These are phyloP conservation scores for Daldinia vernicosa DNA, from an alignment of 495 filamentous ascomycete species.

Conservation along the genomic window DNA sequence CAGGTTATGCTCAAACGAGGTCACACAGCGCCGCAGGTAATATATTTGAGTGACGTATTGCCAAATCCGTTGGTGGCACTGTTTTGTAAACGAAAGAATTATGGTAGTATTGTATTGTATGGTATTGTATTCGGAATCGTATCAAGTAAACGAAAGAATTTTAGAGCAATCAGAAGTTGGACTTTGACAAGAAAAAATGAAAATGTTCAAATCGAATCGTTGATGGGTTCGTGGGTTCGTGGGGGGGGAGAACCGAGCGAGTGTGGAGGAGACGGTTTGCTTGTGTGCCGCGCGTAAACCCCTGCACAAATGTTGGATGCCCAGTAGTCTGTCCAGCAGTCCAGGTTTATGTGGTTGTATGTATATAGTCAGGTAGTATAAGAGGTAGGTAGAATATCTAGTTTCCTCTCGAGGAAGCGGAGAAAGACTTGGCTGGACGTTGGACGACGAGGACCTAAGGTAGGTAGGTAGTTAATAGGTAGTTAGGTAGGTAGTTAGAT, in stretches of 20 bases:
- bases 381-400: constrained; percentile 1
- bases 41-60: constrained; percentile 42
- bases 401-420: constrained; percentile 32
- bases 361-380: background rate
- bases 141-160: constrained; percentile 26
- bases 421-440: constrained; percentile 32
- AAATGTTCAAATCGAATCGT: constrained; percentile 10
- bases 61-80: constrained; percentile 19
- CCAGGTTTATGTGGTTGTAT: background rate
- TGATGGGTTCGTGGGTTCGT: constrained; percentile 29
- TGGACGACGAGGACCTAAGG: background rate
- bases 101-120: constrained; percentile 22
- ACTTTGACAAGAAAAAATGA: background rate
- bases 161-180: constrained; percentile 16
- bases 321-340: constrained; percentile 31
- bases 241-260: constrained; percentile 19
- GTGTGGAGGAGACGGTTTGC: constrained; percentile 17
- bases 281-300: constrained; percentile 38
- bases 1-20: constrained; percentile 7
- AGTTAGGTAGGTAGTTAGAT: constrained; percentile 4
- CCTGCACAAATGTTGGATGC: constrained; percentile 24
- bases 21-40: constrained; percentile 36
- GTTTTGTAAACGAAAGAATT: constrained; percentile 15
- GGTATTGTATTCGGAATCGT: constrained; percentile 25
- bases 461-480: background rate